Evolutionary conservation across 371 early-diverging fungal genomes (phyloP), one percentile per base, ranked within the genome.

Genomic region (Mucor sp.): DNA sequence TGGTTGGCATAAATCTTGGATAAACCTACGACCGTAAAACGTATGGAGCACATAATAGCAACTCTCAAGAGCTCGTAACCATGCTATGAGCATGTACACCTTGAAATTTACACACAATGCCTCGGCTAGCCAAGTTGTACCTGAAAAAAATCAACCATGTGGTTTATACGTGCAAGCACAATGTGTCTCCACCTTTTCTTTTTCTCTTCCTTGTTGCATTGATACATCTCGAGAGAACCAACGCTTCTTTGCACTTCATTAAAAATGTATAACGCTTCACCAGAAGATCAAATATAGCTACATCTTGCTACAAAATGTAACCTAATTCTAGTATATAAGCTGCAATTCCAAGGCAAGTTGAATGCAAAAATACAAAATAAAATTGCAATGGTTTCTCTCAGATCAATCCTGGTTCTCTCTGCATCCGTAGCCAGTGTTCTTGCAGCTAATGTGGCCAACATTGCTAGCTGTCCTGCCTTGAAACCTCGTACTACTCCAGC

Each of bases 401-500:
- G 53, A 35, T 48, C 64, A 17, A 28, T 56, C 47, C n/a, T 63
- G 28, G 25, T n/a, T 61, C 23, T 67, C 21, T 57, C 53, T 19
- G 33, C 33, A 33, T 37, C 57, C 2, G 5, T 44, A 9, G 27
- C 59, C 4, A 23, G 60, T n/a, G 50, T 55, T 32, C 19, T 60
- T 41, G 60, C 70, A 28, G 39, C 30, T 5, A 53, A 57, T 21
- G 65, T 62, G 2, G 21, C 23, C 3, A 28, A 48, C 23, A 70
- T 70, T 19, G 37, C 66, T 28, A 32, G 65, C 25, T 71, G 74
- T 15, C 74, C 74, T 48, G 33, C 64, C 4, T 33, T 74, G 9
- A 21, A 60, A 3, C 37, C 68, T 12, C 48, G 74, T 21, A 6
- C 43, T 5, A 30, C 61, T 53, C n/a, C 65, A 14, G 59, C 71